A percentile compares a stretch with the other conserved stretches of the same genome.
These are phyloP conservation scores for Glarea lozoyensis DNA, from an alignment of 495 filamentous ascomycete species.

Conservation along the genomic window DNA sequence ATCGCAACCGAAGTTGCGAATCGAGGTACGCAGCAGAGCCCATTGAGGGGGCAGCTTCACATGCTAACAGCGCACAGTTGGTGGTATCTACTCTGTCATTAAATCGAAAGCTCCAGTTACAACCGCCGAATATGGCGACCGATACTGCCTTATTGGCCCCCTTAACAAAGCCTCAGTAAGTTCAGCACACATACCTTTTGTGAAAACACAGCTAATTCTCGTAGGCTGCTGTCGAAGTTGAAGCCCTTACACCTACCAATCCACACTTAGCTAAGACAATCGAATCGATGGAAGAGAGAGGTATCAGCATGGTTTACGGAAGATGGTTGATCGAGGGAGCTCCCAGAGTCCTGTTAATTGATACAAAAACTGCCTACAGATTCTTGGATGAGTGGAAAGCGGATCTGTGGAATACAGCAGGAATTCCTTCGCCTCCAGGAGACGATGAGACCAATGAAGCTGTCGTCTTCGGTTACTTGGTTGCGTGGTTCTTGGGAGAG, in stretches of 20 bases:
- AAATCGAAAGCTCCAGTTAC: constrained; percentile 98
- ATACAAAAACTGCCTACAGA: constrained; percentile 84
- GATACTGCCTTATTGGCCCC: constrained; percentile 91
- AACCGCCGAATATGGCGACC: constrained; percentile 94
- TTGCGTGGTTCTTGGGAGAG: constrained; percentile 98
- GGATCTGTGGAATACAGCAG: constrained; percentile 88
- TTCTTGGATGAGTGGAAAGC: constrained; percentile 96
- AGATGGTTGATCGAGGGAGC: constrained; percentile 97
- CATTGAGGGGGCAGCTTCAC: background rate
- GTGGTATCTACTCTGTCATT: constrained; percentile 97
- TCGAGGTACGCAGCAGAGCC: constrained; percentile 50
- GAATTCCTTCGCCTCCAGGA: constrained; percentile 81
- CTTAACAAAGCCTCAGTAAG: constrained; percentile 81
- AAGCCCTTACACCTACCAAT: constrained; percentile 77
- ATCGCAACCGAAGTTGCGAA: constrained; percentile 95
- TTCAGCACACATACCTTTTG: constrained; percentile 7
- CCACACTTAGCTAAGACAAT: constrained; percentile 76
- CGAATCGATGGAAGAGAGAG: constrained; percentile 78
- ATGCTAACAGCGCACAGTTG: constrained; percentile 46
- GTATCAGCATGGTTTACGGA: constrained; percentile 85
- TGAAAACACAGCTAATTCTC: constrained; percentile 12
- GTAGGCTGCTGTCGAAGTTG: constrained; percentile 90
- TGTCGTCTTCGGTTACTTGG: constrained; percentile 93
- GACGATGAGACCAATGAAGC: constrained; percentile 97
- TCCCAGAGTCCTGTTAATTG: constrained; percentile 85